phyloP scores from a whole-genome alignment of 805 yeast species.

The Yarrowia yakushimensis region DNA sequence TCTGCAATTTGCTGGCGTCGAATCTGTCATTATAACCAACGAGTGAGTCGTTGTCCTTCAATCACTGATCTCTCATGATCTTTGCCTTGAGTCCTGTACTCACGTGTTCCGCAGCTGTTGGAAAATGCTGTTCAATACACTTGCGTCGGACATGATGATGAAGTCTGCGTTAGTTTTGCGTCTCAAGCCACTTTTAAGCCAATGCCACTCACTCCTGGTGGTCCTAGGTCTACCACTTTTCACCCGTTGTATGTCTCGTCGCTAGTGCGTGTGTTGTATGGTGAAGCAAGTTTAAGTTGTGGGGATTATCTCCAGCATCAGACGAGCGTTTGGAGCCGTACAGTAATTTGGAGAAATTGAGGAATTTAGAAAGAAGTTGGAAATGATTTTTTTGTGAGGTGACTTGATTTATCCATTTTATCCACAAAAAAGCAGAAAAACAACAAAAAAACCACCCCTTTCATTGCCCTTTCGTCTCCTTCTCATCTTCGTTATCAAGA shows the following conservation, averaged over 20 bases:
- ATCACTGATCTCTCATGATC: not conserved
- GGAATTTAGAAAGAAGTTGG: no score
- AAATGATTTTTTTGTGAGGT: no score
- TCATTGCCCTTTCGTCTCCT: no score
- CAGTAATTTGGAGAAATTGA: not conserved
- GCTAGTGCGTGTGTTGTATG: conserved; percentile 9
- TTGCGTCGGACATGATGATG: conserved; percentile 16
- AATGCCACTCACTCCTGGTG: not conserved
- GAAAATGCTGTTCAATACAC: conserved; percentile 7
- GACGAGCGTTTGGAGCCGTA: not conserved
- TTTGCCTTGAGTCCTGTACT: not conserved
- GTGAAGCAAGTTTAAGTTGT: conserved; percentile 16
- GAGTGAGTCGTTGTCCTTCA: no score
- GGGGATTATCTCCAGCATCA: not conserved
- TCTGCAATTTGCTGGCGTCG: not conserved
- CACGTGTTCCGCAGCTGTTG: conserved; percentile 4
- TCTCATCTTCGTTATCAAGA: not conserved
- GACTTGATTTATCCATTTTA: no score
- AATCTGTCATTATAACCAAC: not conserved
- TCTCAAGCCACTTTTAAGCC: no score
- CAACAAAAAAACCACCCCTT: no score
- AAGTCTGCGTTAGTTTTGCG: conserved; percentile 7
- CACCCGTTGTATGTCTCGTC: conserved; percentile 11
- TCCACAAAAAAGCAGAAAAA: no score
- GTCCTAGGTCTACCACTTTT: not conserved